Base-by-base conservation (phyloP, 129 eudicot genomes). In the Heracleum sosnowskyi region DNA sequence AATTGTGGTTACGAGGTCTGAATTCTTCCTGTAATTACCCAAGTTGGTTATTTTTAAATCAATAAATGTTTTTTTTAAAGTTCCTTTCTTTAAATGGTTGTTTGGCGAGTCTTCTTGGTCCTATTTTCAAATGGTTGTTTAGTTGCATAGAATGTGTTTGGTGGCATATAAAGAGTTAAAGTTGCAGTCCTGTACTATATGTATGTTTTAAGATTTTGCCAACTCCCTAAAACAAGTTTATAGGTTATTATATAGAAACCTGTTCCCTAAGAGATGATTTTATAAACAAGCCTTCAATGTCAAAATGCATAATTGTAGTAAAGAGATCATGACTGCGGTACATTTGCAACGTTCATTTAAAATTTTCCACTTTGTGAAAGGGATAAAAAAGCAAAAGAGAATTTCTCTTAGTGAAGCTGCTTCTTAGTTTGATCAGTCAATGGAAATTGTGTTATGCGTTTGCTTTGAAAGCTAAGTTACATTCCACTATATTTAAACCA, bases 1-100 rank as follows among this genome's bases (percentile, higher is more conserved):
- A 96, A 80, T 85, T 96, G 97, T 80, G 97, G 97, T 57, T 92
- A 92, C 68, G 96, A 90, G 90, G 99, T 96, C 62, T 66, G 82
- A 17, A 18, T 62, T 74, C 49, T 79, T 74, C 3, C 3, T 26
- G 10, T 8, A 2, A 57, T 55, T 8, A 60, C 17, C 6, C 4
- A 26, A n/a, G 33, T 73, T 26, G 12, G 10, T 9, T 11, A 8
- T 57, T 57, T 22, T 18, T 15, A 0, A n/a, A 10, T 26, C 28
- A 12, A 31, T 5, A 40, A 4, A 51, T 63, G 28, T 26, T 18
- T 55, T 20, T 11, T 7, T 62, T 11, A 12, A 29, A 41, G 11
- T 44, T 44, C 15, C 47, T 44, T 12, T 11, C 47, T 40, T 40
- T 40, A 44, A 11, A 44, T 3, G 40, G 40, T 37, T 49, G 60